Evolutionary conservation across 306 rosid species (phyloP).

Genomic region (Prunus padus): DNA sequence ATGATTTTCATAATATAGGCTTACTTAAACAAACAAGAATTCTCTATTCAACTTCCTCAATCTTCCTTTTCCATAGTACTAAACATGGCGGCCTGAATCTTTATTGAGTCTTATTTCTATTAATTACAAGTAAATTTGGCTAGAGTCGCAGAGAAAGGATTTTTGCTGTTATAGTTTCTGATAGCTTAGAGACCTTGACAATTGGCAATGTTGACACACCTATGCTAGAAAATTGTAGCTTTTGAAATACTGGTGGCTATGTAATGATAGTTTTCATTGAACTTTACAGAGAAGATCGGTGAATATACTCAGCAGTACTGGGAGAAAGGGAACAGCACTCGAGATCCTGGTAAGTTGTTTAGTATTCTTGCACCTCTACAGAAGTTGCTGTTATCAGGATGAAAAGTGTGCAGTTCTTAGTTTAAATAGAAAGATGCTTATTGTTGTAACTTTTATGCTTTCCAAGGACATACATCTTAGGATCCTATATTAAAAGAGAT

Average conservation of each 20-base stretch:
- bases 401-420: neutral
- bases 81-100: neutral
- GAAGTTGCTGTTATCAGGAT: conserved; percentile 1
- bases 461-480: neutral
- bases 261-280: conserved; percentile 24
- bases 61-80: neutral
- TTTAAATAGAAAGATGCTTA: neutral
- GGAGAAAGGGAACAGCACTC: conserved; percentile 59
- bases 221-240: neutral
- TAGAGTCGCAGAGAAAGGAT: neutral
- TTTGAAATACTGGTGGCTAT: neutral
- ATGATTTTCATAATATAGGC: neutral
- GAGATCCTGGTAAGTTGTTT: conserved; percentile 60
- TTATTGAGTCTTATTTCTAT: conserved; percentile 1
- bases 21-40: neutral
- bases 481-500: neutral
- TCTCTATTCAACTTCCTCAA: conserved; percentile 1
- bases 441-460: neutral
- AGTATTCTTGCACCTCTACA: conserved; percentile 21
- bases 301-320: conserved; percentile 66
- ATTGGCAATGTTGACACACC: conserved; percentile 14
- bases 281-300: conserved; percentile 61
- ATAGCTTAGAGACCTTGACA: conserved; percentile 9
- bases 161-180: neutral
- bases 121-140: neutral